phyloP scores from a whole-genome alignment of 768 basidiomycete genomes.

The Pisolithus marmoratus region DNA sequence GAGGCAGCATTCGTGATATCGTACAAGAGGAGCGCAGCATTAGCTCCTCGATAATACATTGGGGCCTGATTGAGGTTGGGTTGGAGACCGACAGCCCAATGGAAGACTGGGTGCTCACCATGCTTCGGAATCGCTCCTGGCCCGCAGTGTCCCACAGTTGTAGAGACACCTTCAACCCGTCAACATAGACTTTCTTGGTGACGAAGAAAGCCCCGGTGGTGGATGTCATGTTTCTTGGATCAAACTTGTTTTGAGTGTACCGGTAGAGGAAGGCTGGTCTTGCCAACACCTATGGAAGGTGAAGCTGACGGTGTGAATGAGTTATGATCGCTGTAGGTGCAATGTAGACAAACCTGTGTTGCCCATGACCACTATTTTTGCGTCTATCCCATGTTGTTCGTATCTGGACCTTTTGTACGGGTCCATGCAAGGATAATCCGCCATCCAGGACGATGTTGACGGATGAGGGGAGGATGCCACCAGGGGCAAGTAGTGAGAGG shows the following conservation, averaged over 20 bases:
- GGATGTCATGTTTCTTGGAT: conserved; percentile 81
- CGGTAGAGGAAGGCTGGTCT: conserved; percentile 87
- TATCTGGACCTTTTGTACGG: conserved; percentile 64
- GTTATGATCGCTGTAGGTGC: conserved; percentile 26
- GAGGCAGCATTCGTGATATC: conserved; percentile 88
- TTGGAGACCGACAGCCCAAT: not conserved
- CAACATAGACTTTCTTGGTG: conserved; percentile 83
- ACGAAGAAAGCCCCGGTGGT: conserved; percentile 94
- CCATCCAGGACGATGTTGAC: conserved; percentile 37
- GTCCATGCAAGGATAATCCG: conserved; percentile 55
- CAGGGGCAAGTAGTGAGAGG: conserved; percentile 35
- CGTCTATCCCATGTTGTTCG: conserved; percentile 84
- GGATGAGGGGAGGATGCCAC: conserved; percentile 34
- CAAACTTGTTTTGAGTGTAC: conserved; percentile 88
- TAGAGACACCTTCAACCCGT: conserved; percentile 79
- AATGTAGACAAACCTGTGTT: conserved; percentile 46
- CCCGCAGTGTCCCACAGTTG: conserved; percentile 94
- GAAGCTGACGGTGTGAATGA: conserved; percentile 11
- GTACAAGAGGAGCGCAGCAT: conserved; percentile 90
- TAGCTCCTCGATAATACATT: conserved; percentile 95
- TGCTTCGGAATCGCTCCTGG: conserved; percentile 87
- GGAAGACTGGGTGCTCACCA: conserved; percentile 45
- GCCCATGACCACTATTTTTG: conserved; percentile 95
- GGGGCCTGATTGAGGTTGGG: conserved; percentile 55
- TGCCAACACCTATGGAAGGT: conserved; percentile 66